Percentiles rank a stretch among this genome's conserved stretches.
phyloP scores from a whole-genome alignment of 495 filamentous ascomycete species.

The Lasiosphaeris hirsuta region DNA sequence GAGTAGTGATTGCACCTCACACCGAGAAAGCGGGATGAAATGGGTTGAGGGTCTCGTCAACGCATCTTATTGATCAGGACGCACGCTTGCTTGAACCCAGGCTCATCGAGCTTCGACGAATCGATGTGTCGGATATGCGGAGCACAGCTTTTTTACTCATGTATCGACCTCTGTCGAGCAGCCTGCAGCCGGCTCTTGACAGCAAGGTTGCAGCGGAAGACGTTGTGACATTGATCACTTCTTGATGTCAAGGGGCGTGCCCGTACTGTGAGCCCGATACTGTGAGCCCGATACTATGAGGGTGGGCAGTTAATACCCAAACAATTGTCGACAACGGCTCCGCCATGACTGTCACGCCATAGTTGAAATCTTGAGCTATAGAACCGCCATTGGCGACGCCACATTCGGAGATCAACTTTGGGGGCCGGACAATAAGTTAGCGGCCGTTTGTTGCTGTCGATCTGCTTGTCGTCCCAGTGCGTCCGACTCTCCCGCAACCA shows the following conservation, averaged over 20 bases:
- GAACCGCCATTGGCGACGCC: neutral
- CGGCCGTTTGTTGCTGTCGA: neutral
- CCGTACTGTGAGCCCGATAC: neutral
- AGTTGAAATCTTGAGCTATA: conserved; percentile 1
- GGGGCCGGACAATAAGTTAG: conserved; percentile 4
- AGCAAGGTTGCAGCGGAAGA: conserved; percentile 1
- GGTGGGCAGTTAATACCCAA: conserved; percentile 21
- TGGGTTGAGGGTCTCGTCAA: conserved; percentile 8
- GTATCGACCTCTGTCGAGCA: conserved; percentile 4
- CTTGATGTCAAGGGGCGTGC: neutral
- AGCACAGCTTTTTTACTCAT: neutral
- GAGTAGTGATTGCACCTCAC: conserved; percentile 19
- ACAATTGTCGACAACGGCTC: conserved; percentile 12
- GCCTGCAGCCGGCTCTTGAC: conserved; percentile 6
- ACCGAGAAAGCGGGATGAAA: conserved; percentile 30
- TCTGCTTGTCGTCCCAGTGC: conserved; percentile 4
- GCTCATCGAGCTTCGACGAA: neutral
- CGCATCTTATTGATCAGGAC: conserved; percentile 9
- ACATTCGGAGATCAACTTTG: conserved; percentile 6
- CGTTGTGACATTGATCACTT: conserved; percentile 9
- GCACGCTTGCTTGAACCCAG: neutral
- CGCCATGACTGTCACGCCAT: conserved; percentile 13
- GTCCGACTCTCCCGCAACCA: neutral
- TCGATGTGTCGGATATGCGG: conserved; percentile 16
- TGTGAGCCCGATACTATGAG: conserved; percentile 3